phyloP scores from a whole-genome alignment of 768 basidiomycete genomes.

The Naganishia friedmannii region DNA sequence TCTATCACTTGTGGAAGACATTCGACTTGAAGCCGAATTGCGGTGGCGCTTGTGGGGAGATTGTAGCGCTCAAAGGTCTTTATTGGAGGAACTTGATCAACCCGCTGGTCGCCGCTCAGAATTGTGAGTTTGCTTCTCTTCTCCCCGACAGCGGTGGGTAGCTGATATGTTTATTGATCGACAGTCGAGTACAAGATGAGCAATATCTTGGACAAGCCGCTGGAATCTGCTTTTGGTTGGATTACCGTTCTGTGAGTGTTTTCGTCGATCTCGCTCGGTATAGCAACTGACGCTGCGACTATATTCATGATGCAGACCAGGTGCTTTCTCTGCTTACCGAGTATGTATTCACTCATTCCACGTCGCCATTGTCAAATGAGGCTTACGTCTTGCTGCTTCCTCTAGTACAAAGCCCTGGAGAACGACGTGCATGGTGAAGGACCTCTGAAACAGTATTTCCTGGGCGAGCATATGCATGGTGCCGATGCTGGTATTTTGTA shows the following conservation, averaged over 20 bases:
- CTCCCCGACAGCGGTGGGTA: too few relatives aligned
- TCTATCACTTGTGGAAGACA: slow-evolving; percentile 93
- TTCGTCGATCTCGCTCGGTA: neutral
- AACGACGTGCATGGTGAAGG: slow-evolving; percentile 80
- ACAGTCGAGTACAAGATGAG: slow-evolving; percentile 53
- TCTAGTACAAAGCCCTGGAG: slow-evolving; percentile 72
- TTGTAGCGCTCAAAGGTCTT: slow-evolving; percentile 85
- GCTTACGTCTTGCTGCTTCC: neutral
- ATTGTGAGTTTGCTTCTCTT: slow-evolving; percentile 68
- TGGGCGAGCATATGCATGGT: slow-evolving; percentile 82
- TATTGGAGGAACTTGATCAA: slow-evolving; percentile 78
- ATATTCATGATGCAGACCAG: slow-evolving; percentile 56
- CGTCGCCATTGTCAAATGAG: slow-evolving; percentile 21
- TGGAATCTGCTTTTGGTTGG: slow-evolving; percentile 59
- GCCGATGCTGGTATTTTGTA: slow-evolving; percentile 51
- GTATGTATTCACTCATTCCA: slow-evolving; percentile 30
- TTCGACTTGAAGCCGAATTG: slow-evolving; percentile 70
- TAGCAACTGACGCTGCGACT: neutral
- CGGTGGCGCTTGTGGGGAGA: slow-evolving; percentile 96
- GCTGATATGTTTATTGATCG: neutral
- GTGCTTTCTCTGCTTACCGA: slow-evolving; percentile 86
- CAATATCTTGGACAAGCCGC: slow-evolving; percentile 86
- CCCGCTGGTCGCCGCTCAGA: slow-evolving; percentile 85
- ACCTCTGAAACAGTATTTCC: slow-evolving; percentile 90
- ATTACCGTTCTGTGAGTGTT: slow-evolving; percentile 75